Conservation (phyloP, 345 rosid genomes). For the Dimocarpus longan region DNA sequence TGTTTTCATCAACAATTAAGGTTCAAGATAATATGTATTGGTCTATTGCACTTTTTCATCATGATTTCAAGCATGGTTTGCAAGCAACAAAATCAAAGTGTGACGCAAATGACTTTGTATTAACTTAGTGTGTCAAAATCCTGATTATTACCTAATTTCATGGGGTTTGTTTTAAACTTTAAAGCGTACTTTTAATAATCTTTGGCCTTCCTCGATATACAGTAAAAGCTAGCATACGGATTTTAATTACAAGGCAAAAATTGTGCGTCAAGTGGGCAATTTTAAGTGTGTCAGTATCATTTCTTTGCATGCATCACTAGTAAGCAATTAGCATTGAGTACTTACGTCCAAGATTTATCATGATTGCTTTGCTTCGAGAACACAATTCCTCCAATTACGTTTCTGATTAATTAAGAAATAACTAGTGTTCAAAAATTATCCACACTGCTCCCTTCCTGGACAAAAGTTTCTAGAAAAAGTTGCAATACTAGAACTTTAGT, state of each 20-base stretch:
- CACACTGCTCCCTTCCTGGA: background rate
- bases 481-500: background rate
- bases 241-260: background rate
- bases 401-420: background rate
- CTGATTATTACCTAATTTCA: background rate
- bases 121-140: background rate
- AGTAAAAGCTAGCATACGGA: background rate
- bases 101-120: background rate
- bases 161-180: background rate
- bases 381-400: slow-evolving; percentile 2
- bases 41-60: background rate
- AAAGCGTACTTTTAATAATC: background rate
- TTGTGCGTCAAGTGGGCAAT: background rate
- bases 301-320: slow-evolving; percentile 6
- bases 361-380: slow-evolving; percentile 27
- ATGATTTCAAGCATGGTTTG: background rate
- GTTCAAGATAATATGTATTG: background rate
- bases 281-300: slow-evolving; percentile 12
- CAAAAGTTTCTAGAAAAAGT: background rate
- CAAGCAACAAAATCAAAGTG: background rate
- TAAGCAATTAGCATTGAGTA: slow-evolving; percentile 8
- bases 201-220: background rate
- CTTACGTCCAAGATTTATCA: slow-evolving; percentile 15
- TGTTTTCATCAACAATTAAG: background rate
- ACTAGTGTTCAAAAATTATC: background rate